Evolutionary conservation across 768 basidiomycete species (phyloP).

Genomic region (Sistotremastrum suecicum): DNA sequence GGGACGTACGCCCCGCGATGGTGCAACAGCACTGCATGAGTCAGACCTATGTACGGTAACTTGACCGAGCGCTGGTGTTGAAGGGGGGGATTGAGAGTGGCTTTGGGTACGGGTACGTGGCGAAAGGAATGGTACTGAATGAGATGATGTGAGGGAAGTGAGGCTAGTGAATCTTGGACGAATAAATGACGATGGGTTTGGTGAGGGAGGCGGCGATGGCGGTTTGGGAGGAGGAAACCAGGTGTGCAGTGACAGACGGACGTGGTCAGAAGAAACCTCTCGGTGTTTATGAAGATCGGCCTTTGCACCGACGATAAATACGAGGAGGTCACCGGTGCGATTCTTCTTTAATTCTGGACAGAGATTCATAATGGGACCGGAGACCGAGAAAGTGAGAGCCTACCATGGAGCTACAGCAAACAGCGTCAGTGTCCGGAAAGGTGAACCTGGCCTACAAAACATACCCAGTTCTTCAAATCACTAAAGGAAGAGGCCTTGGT

Average conservation of each 20-base stretch:
- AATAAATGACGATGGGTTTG: slow-evolving; percentile 56
- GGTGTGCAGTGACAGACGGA: slow-evolving; percentile 67
- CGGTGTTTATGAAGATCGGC: slow-evolving; percentile 62
- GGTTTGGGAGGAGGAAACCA: slow-evolving; percentile 79
- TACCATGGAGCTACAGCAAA: neutral
- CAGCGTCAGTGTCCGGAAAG: neutral
- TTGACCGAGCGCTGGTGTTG: slow-evolving; percentile 49
- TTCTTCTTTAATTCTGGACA: slow-evolving; percentile 76
- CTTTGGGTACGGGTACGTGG: slow-evolving; percentile 40
- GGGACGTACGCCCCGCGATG: no score
- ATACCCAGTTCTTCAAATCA: slow-evolving; percentile 76
- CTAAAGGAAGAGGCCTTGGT: slow-evolving; percentile 81
- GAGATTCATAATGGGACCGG: slow-evolving; percentile 6
- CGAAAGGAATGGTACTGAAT: slow-evolving; percentile 36
- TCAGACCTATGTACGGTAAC: slow-evolving; percentile 20
- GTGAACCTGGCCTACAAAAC: neutral
- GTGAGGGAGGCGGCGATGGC: slow-evolving; percentile 49
- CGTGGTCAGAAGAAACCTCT: slow-evolving; percentile 69
- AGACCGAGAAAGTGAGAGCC: neutral
- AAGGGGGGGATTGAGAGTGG: slow-evolving; percentile 26
- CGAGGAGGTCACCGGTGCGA: slow-evolving; percentile 75
- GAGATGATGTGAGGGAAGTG: slow-evolving; percentile 29
- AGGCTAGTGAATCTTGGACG: slow-evolving; percentile 69
- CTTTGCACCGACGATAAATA: slow-evolving; percentile 93
- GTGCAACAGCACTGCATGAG: no score